These are phyloP conservation scores for Microcyclospora tardicrescens DNA, from an alignment of 2,329 filamentous ascomycete species.

Conservation along the genomic window DNA sequence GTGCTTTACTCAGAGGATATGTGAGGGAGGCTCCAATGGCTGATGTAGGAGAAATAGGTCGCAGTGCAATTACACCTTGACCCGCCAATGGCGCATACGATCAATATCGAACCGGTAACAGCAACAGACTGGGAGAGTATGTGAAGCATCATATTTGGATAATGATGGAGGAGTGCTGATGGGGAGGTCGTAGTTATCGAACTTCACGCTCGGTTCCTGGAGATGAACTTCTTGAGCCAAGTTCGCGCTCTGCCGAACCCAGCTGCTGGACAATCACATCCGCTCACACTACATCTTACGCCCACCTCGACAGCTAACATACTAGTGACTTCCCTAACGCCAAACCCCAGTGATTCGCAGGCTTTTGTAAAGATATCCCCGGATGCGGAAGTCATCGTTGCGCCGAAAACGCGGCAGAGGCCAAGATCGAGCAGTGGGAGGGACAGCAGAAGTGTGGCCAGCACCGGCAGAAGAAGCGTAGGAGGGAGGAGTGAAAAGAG, in stretches of 20 bases:
- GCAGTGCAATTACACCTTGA: slow-evolving; percentile 66
- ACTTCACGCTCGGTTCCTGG: slow-evolving; percentile 86
- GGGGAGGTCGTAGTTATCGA: slow-evolving; percentile 55
- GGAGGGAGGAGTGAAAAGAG: slow-evolving; percentile 59
- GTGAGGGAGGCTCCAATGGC: slow-evolving; percentile 20
- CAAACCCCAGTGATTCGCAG: slow-evolving; percentile 51
- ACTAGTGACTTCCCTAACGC: slow-evolving; percentile 68
- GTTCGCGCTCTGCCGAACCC: slow-evolving; percentile 90
- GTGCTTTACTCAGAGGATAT: slow-evolving; percentile 9
- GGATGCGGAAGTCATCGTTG: slow-evolving; percentile 93
- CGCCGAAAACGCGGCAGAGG: slow-evolving; percentile 75
- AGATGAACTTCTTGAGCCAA: slow-evolving; percentile 84
- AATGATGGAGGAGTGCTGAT: slow-evolving; percentile 1
- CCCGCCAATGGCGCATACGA: slow-evolving; percentile 78
- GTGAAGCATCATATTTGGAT: slow-evolving; percentile 9
- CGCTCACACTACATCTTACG: slow-evolving; percentile 82
- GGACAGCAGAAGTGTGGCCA: slow-evolving; percentile 68
- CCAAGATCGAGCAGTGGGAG: slow-evolving; percentile 47
- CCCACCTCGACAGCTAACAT: slow-evolving; percentile 94
- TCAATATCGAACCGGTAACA: slow-evolving; percentile 92
- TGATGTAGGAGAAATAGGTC: slow-evolving; percentile 31
- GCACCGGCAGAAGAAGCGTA: slow-evolving; percentile 62
- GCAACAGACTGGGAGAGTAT: slow-evolving; percentile 88
- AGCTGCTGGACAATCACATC: slow-evolving; percentile 47
- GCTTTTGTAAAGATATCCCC: slow-evolving; percentile 86